phyloP scores from a whole-genome alignment of 257 asterid genomes.

The Ocimum tenuiflorum region DNA sequence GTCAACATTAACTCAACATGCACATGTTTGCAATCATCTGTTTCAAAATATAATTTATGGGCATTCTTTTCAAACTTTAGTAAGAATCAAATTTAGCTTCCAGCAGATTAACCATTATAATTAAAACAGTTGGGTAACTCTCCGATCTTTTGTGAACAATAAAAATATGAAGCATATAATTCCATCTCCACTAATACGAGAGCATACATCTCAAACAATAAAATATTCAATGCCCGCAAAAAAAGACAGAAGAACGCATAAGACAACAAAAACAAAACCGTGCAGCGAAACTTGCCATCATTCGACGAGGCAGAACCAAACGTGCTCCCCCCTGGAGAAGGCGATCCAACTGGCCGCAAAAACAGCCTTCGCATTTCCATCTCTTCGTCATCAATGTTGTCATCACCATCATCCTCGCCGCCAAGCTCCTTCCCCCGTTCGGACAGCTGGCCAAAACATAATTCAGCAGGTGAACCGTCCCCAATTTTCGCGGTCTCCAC shows the following conservation, averaged over 20 bases:
- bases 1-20: neutral
- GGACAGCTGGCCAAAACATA: conserved; percentile 28
- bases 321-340: conserved; percentile 80
- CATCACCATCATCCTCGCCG: conserved; percentile 39
- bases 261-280: neutral
- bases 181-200: neutral
- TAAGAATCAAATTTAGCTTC: neutral
- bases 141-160: neutral
- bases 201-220: neutral
- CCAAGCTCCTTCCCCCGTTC: conserved; percentile 29
- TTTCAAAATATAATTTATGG: neutral
- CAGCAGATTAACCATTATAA: neutral
- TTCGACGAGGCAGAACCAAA: conserved; percentile 78
- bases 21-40: neutral
- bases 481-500: conserved; percentile 18
- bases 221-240: neutral
- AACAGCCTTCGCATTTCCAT: conserved; percentile 42
- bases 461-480: conserved; percentile 16
- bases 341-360: conserved; percentile 61
- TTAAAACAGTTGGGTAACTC: neutral
- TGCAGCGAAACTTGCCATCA: conserved; percentile 52
- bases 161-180: neutral
- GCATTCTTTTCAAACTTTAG: neutral
- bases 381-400: conserved; percentile 54
- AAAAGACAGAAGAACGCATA: neutral